Percentiles rank a stretch among this genome's conserved stretches.
Evolutionary conservation across 345 rosid genomes (phyloP).

Genomic region (Eucalyptus urophylla): DNA sequence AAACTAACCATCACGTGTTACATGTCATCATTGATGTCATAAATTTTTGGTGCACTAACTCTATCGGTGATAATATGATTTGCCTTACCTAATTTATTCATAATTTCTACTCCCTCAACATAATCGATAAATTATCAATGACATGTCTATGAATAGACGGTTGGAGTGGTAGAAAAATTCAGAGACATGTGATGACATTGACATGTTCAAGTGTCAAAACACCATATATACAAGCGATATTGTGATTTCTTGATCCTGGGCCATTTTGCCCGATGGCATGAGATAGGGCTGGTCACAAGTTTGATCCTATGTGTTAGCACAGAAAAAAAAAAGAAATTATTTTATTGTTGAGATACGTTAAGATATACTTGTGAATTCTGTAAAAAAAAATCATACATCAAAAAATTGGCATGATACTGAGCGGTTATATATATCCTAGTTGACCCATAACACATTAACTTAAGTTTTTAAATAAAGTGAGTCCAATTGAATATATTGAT

Average conservation of each 20-base stretch:
- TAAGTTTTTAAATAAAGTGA: not conserved
- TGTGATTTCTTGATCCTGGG: not conserved
- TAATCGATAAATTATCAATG: not conserved
- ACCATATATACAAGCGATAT: not conserved
- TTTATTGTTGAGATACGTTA: not conserved
- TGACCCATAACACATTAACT: not conserved
- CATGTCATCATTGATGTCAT: not conserved
- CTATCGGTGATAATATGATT: not conserved
- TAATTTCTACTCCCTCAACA: not conserved
- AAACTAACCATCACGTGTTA: not conserved
- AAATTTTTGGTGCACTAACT: not conserved
- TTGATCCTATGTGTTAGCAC: not conserved
- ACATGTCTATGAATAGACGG: not conserved
- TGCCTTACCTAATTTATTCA: not conserved
- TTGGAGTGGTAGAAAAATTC: not conserved
- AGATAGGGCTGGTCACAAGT: not conserved
- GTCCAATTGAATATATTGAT: not conserved
- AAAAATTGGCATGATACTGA: not conserved
- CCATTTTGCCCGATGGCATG: not conserved
- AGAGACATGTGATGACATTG: not conserved
- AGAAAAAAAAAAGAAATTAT: not conserved
- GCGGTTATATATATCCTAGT: not conserved
- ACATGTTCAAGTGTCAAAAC: not conserved
- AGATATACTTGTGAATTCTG: not conserved
- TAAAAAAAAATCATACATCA: not conserved